Evolutionary conservation across 345 rosid species (phyloP), one percentile per base, ranked within the genome.

Genomic region (Pistacia vera): DNA sequence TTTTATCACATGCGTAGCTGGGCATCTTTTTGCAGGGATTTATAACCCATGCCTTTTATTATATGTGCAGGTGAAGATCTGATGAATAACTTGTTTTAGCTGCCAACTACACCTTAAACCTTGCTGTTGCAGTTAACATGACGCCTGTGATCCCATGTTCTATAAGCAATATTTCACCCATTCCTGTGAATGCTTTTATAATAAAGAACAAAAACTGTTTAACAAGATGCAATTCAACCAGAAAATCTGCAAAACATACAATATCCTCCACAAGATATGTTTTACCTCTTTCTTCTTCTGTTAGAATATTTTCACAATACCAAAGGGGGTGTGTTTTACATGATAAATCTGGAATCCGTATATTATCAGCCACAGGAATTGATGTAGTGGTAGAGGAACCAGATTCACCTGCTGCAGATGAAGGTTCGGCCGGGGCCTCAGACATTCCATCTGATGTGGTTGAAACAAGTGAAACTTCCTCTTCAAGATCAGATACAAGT

Each of bases 331-430:
- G 63, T 81, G 70, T 73, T 58, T 66, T 83, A 63, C 80, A 80
- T 76, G 82, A 68, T 77, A 91, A 75, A 80, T 81, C 79, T 73
- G 73, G 70, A 63, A 66, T 48, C 46, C 66, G 8, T 59, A 25
- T 41, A 69, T 59, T 82, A 44, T 82, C 86, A 75, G 93, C 98
- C 66, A 88, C 92, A 0, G 97, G 86, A 70, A 85, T 87, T 62
- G 91, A 93, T 63, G 90, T 93, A 6, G 88, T 89, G 1, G 86
- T 92, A 71, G 92, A 88, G 78, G 92, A 87, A 83, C 83, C 92
- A 60, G 87, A 82, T 80, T 73, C 90, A 70, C 77, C 90, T 77
- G 85, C 77, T 33, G 77, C 62, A 8, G 86, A 83, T 14, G 91
- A 87, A 77, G 77, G 30, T 73, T 80, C 92, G 12, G 60, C 20